Evolutionary conservation across 2,329 filamentous ascomycete genomes (phyloP), one percentile per base, ranked within the genome.

Genomic region (Endothia cerciana): DNA sequence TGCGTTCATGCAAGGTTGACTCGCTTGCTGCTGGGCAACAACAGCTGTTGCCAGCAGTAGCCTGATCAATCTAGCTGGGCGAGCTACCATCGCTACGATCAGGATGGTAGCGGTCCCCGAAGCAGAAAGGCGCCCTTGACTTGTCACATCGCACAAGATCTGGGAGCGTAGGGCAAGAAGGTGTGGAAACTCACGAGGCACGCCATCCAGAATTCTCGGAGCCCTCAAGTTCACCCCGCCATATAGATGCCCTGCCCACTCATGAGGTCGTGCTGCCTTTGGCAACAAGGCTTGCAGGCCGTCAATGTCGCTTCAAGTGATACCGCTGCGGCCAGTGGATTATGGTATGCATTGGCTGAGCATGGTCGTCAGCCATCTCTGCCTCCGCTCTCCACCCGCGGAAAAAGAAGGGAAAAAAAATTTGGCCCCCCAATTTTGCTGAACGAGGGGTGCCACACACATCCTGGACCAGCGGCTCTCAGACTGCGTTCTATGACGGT

Each of bases 141-240:
- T 72, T 77, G 77, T 83, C 81, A 82, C 79, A 79, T 83, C 74
- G 72, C 76, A 84, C 82, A 81, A 82, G 81, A 84, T 84, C 81
- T 81, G 72, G 67, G 75, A 74, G 73, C 72, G n/a, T 73, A 74
- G 74, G 72, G 72, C 73, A 66, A 65, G 68, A 71, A 72, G 69
- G 73, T 71, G 72, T 73, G 72, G 71, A 62, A 72, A 70, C 68
- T 70, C 68, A 73, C 73, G 75, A 72, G 72, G 73, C 74, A 72
- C 74, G 70, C 71, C 17, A 45, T 22, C 40, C 57, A 71, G 60
- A 62, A 68, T 66, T 68, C 66, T 41, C 57, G 66, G 51, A 40
- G 60, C 71, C 71, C 71, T 68, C 70, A 71, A 71, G 65, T 63
- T 69, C 67, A 68, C 63, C 61, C 66, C 68, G 64, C 62, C 69